These are phyloP conservation scores for Cicer bijugum DNA, from an alignment of 306 rosid genomes.

Conservation along the genomic window DNA sequence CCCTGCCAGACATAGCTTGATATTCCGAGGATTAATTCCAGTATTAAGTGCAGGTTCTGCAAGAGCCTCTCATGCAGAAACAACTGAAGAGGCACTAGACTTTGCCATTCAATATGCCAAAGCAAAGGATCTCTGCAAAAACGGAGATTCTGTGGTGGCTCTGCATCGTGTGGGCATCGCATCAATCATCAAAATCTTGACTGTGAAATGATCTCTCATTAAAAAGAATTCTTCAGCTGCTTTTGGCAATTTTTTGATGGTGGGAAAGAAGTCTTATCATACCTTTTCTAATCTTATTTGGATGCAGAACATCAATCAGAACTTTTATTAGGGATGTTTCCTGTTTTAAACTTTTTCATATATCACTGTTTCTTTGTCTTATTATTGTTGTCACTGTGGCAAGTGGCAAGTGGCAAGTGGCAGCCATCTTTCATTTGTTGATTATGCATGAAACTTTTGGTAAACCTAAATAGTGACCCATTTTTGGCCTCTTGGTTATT, in stretches of 20 bases:
- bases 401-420: slow-evolving; percentile 18
- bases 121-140: slow-evolving; percentile 73
- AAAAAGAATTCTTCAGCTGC: slow-evolving; percentile 13
- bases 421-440: slow-evolving; percentile 9
- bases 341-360: background rate
- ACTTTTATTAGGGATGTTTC: slow-evolving; percentile 22
- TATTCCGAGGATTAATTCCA: slow-evolving; percentile 88
- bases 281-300: background rate
- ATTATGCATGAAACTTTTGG: background rate
- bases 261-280: slow-evolving; percentile 1
- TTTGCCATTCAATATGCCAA: slow-evolving; percentile 82
- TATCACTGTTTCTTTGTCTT: background rate
- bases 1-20: slow-evolving; percentile 97
- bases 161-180: slow-evolving; percentile 90
- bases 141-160: slow-evolving; percentile 87
- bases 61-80: slow-evolving; percentile 84
- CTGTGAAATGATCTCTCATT: slow-evolving; percentile 71
- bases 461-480: background rate
- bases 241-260: slow-evolving; percentile 15
- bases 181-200: slow-evolving; percentile 86
- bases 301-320: slow-evolving; percentile 21
- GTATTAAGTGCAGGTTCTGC: slow-evolving; percentile 83
- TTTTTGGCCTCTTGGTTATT: background rate
- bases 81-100: slow-evolving; percentile 80
- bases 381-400: background rate